Percentiles rank a stretch among this genome's conserved stretches.
phyloP scores from a whole-genome alignment of 306 rosid species.

The Cucumis sativus region DNA sequence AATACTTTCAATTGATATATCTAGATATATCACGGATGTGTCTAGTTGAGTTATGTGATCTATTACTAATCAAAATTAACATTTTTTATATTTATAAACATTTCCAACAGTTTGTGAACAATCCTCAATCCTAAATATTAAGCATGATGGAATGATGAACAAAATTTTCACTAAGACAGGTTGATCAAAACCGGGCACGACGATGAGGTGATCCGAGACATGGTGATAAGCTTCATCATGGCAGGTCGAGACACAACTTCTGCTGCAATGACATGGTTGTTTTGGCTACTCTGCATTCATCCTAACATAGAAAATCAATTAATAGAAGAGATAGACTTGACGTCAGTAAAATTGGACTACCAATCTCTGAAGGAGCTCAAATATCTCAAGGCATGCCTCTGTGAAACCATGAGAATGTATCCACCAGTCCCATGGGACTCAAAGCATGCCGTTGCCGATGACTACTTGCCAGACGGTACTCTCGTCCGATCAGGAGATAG shows the following conservation, averaged over 20 bases:
- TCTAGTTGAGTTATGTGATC: too few species aligned
- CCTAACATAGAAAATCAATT: conserved; percentile 22
- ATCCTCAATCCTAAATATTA: too few species aligned
- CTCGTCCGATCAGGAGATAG: conserved; percentile 51
- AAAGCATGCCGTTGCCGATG: conserved; percentile 54
- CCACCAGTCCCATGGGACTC: conserved; percentile 97
- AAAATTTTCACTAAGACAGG: background rate
- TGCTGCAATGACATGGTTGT: conserved; percentile 87
- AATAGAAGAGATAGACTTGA: conserved; percentile 32
- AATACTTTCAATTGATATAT: too few species aligned
- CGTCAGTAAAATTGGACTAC: conserved; percentile 8
- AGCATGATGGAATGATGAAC: background rate
- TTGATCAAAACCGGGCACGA: conserved; percentile 35
- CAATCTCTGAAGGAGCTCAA: conserved; percentile 34
- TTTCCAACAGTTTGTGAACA: too few species aligned
- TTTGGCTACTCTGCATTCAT: conserved; percentile 54
- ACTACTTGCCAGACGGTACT: conserved; percentile 62
- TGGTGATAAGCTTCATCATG: conserved; percentile 72
- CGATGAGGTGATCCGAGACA: conserved; percentile 55
- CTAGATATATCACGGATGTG: too few species aligned
- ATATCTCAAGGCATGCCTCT: conserved; percentile 57
- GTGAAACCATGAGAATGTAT: conserved; percentile 74
- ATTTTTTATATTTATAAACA: too few species aligned
- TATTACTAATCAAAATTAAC: too few species aligned
- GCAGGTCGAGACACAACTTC: conserved; percentile 94